Evolutionary conservation across 1,284 basidiomycete species (phyloP), one percentile per base, ranked within the genome.

Genomic region (Ustilago sp.): DNA sequence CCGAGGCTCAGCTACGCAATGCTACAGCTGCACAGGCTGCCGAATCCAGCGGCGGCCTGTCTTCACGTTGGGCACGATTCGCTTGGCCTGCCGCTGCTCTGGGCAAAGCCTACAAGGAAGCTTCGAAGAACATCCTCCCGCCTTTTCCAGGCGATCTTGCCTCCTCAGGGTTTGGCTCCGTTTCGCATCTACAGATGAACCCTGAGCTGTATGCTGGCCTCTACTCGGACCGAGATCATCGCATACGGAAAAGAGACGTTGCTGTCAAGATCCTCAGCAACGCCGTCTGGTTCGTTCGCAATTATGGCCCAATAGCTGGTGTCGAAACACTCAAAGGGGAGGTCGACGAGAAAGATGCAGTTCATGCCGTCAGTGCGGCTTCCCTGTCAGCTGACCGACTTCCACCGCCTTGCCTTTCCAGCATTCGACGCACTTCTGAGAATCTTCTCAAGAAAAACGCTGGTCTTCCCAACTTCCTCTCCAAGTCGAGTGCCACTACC

Each of bases 191-290:
- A 13, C 69, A 63, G 2, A 51, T 58, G 23, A 62, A 51, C 31
- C 59, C 59, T 15, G 61, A 71, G 15, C 56, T 61, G 4, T 67
- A 63, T 13, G 11, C 63, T 15, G 48, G 47, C 3, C 52, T 72
- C 28, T 62, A 75, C 52, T 43, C 55, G 0, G 74, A 70, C 12
- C 64, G 53, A 31, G 74, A 76, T 34, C 61, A 73, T 31, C 68
- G 78, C 52, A 59, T 81, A 12, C 68, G 80, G n/a, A 83, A 83
- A 36, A 60, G 81, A 15, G 81, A 83, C 51, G 80, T 83, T 3
- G 81, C 81, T 17, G 59, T 83, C 59, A 77, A 74, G 66, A 77
- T 83, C 39, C 59, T 83, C 9, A 73, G 71, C 68, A 83, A 83
- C 45, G 81, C 81, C 45, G 68, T 80, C 19, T 83, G 81, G 81